phyloP scores from a whole-genome alignment of 2,329 filamentous ascomycete genomes.

The Chrysoporthe cubensis region DNA sequence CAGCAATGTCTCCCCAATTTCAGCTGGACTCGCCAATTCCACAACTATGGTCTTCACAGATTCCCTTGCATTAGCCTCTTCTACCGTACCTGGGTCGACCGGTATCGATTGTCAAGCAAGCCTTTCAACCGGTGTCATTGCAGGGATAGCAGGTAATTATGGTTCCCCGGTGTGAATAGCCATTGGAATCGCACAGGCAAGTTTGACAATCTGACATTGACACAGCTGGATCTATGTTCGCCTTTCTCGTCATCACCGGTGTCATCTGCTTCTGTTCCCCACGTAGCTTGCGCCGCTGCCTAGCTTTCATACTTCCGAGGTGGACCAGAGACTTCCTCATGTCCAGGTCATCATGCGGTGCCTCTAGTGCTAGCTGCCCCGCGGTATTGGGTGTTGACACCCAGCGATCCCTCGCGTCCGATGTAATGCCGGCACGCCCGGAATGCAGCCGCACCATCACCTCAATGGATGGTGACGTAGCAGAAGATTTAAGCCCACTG shows the following conservation, averaged over 20 bases:
- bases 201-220: not conserved
- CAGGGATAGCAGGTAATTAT: not conserved
- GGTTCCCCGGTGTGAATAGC: not conserved
- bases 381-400: not conserved
- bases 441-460: not conserved
- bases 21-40: not conserved
- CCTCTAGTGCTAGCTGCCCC: not conserved
- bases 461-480: not conserved
- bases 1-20: no score
- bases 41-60: not conserved
- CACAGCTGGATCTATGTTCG: not conserved
- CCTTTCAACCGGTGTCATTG: not conserved
- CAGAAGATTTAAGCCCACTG: not conserved
- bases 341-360: conserved; percentile 4
- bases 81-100: not conserved
- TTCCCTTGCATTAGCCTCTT: not conserved
- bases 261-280: conserved; percentile 18
- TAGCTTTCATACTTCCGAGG: no score
- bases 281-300: not conserved
- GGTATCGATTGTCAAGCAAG: not conserved
- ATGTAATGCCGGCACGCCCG: not conserved
- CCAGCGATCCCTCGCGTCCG: conserved; percentile 10
- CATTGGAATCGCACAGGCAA: not conserved
- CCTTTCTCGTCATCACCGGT: conserved; percentile 12
- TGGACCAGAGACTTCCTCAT: not conserved